Conservation (phyloP, 306 rosid species). For the Hylodesmum podocarpum region DNA sequence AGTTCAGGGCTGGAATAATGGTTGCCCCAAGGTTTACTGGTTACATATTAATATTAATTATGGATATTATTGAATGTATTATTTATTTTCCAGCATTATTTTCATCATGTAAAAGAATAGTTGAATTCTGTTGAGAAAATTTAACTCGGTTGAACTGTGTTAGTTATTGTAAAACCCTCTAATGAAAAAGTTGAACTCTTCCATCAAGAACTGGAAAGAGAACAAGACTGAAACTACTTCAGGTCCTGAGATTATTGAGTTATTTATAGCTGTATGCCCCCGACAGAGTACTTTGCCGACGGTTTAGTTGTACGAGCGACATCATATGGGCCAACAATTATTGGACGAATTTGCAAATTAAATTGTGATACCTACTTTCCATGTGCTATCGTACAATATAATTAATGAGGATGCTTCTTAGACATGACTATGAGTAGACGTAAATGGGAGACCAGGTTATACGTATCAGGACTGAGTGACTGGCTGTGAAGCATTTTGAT, state of each 20-base stretch:
- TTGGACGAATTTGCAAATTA: conserved; percentile 22
- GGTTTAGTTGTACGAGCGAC: not conserved
- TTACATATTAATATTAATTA: not conserved
- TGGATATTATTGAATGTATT: not conserved
- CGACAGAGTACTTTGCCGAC: not conserved
- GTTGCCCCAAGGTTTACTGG: not conserved
- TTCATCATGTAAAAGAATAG: not conserved
- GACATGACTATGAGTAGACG: conserved; percentile 27
- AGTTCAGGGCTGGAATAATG: not conserved
- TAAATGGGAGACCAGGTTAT: conserved; percentile 27
- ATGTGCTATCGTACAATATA: conserved; percentile 30
- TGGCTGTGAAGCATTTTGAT: conserved; percentile 38
- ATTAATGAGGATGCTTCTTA: conserved; percentile 37
- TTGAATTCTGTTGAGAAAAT: too few species aligned
- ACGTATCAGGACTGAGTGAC: conserved; percentile 29
- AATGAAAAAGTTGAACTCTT: not conserved
- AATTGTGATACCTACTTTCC: conserved; percentile 20
- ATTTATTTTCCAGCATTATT: not conserved
- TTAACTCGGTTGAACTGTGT: too few species aligned
- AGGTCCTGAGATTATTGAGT: conserved; percentile 18
- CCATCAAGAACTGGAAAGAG: not conserved
- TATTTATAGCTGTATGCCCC: conserved; percentile 13
- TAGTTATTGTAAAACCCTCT: too few species aligned
- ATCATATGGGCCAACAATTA: conserved; percentile 17
- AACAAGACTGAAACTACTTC: not conserved